phyloP scores from a whole-genome alignment of 352 stramenopile species.

The Pythium monospermum region DNA sequence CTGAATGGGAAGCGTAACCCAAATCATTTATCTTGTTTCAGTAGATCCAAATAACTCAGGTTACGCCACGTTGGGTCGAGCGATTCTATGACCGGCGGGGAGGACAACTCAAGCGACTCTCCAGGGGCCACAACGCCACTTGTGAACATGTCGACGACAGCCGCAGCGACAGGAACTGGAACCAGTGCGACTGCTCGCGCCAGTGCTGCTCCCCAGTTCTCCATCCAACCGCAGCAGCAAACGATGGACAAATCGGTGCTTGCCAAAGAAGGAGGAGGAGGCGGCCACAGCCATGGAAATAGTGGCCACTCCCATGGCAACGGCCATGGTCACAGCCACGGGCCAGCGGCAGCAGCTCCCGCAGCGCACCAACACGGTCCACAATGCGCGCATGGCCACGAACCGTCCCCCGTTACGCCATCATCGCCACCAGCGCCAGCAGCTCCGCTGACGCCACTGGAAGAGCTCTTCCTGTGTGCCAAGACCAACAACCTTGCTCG shows the following conservation, averaged over 20 bases:
- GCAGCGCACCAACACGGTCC: constrained; percentile 20
- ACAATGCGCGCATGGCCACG: constrained; percentile 21
- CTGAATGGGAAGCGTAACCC: background rate
- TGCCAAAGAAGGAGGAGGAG: too few species aligned
- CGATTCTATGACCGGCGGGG: too few species aligned
- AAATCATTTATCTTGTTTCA: too few species aligned
- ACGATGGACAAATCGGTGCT: too few species aligned
- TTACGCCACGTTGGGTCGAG: background rate
- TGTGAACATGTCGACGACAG: too few species aligned
- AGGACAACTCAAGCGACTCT: too few species aligned
- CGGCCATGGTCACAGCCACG: constrained; percentile 9
- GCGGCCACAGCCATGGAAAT: too few species aligned
- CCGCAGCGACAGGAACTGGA: too few species aligned
- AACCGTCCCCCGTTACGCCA: background rate
- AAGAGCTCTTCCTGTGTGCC: constrained; percentile 61
- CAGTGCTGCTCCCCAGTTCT: background rate
- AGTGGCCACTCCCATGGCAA: constrained; percentile 1
- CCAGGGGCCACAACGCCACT: too few species aligned
- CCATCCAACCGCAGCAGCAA: background rate
- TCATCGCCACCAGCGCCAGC: background rate
- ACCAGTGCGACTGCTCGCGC: too few species aligned
- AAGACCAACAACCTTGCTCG: constrained; percentile 53
- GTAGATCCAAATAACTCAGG: too few species aligned
- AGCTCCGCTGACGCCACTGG: constrained; percentile 28
- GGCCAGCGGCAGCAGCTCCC: background rate